phyloP scores from a whole-genome alignment of 257 asterid species.

The Nicotiana sylvestris region DNA sequence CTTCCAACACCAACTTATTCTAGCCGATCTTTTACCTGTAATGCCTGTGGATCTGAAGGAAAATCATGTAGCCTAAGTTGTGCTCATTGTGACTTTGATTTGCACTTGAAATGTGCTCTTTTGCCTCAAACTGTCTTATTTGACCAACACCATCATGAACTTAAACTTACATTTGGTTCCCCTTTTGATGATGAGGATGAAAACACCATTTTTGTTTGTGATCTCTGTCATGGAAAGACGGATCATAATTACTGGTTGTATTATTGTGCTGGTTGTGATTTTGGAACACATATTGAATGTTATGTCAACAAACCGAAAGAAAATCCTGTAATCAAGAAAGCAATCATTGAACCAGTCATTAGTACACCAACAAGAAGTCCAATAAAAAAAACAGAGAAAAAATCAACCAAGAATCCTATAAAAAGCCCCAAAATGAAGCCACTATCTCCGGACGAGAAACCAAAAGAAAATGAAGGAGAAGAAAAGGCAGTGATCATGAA shows the following conservation, averaged over 20 bases:
- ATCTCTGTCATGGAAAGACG: conserved; percentile 10
- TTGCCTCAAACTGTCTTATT: background rate
- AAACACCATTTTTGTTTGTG: conserved; percentile 12
- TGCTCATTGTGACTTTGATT: conserved; percentile 30
- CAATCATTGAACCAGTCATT: background rate
- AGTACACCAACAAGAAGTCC: background rate
- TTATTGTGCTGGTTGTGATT: conserved; percentile 27
- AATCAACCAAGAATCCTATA: background rate
- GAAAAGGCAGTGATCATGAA: background rate
- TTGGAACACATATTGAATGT: conserved; percentile 24
- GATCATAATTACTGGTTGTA: conserved; percentile 20
- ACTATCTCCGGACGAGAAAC: background rate
- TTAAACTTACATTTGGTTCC: conserved; percentile 13
- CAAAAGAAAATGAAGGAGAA: background rate
- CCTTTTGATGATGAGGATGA: conserved; percentile 1
- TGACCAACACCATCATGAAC: conserved; percentile 19
- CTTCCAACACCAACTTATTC: conserved; percentile 29
- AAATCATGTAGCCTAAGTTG: conserved; percentile 22
- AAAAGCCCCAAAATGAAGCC: background rate
- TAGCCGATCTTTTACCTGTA: conserved; percentile 15
- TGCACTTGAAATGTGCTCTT: conserved; percentile 27
- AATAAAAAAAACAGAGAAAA: background rate
- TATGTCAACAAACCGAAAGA: background rate
- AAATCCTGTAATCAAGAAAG: background rate
- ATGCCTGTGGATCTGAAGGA: conserved; percentile 28